A percentile compares a stretch with the other conserved stretches of the same genome.
phyloP scores from a whole-genome alignment of 257 asterid species.

The Jaltomata sinuosa region DNA sequence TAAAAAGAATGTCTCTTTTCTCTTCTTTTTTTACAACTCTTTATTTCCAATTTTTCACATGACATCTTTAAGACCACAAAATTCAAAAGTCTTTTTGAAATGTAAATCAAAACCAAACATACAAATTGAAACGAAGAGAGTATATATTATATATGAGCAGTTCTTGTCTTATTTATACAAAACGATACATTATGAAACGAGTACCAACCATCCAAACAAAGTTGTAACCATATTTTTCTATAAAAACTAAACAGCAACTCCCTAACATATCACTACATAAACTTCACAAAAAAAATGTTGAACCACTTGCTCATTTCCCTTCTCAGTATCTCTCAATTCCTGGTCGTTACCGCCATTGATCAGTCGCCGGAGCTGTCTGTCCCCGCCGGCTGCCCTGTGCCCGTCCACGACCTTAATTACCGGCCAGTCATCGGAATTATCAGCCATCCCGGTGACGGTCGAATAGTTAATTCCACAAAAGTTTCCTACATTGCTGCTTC shows the following conservation, averaged over 20 bases:
- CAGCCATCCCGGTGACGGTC: slow-evolving; percentile 86
- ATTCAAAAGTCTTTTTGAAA: too few relatives aligned
- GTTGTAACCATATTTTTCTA: too few relatives aligned
- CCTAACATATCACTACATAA: neutral
- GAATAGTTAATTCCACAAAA: slow-evolving; percentile 43
- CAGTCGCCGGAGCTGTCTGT: neutral
- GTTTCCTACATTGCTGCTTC: slow-evolving; percentile 88
- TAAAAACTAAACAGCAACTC: neutral
- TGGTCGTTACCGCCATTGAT: neutral
- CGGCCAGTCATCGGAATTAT: slow-evolving; percentile 81
- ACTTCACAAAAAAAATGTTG: neutral
- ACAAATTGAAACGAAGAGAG: too few relatives aligned
- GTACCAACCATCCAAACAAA: too few relatives aligned
- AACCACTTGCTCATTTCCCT: neutral
- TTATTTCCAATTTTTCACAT: too few relatives aligned
- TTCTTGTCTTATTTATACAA: too few relatives aligned
- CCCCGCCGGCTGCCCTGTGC: slow-evolving; percentile 33
- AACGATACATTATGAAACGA: too few relatives aligned
- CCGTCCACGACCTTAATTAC: slow-evolving; percentile 48
- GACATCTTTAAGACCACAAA: too few relatives aligned
- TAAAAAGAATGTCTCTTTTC: too few relatives aligned
- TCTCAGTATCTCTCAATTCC: neutral
- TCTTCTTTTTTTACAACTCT: too few relatives aligned
- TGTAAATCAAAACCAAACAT: too few relatives aligned
- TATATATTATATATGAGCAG: too few relatives aligned